These are phyloP conservation scores for Cercospora canescens DNA, from an alignment of 2,329 filamentous ascomycete species.

Conservation along the genomic window DNA sequence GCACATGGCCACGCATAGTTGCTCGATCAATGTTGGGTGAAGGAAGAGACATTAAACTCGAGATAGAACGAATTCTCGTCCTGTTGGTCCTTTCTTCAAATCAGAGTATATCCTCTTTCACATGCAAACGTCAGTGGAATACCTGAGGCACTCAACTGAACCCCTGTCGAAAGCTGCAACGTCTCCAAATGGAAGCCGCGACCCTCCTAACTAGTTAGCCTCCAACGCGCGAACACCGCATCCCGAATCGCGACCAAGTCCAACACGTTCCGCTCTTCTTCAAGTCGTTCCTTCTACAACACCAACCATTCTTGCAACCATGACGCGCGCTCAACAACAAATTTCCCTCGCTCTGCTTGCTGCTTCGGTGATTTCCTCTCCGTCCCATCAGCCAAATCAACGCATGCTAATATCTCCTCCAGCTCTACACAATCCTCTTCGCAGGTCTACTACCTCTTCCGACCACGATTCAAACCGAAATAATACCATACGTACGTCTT, in stretches of 20 bases:
- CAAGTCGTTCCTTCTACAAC: conserved; percentile 18
- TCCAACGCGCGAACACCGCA: not conserved
- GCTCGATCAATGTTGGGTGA: not conserved
- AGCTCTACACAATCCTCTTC: conserved; percentile 89
- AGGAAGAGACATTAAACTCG: not conserved
- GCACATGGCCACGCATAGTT: conserved; percentile 13
- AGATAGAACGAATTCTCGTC: not conserved
- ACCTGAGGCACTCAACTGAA: not conserved
- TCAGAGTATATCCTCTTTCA: not conserved
- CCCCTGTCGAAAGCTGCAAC: conserved; percentile 7
- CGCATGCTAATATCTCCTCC: conserved; percentile 24
- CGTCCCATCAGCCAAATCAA: not conserved
- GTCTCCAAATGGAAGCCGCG: conserved; percentile 7
- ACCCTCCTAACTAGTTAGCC: not conserved
- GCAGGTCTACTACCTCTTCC: conserved; percentile 82
- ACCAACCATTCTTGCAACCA: conserved; percentile 40
- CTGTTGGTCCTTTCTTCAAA: not conserved
- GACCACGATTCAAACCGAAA: conserved; percentile 72
- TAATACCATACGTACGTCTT: conserved; percentile 83
- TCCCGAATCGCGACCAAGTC: not conserved
- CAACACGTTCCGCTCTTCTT: not conserved
- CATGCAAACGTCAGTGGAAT: not conserved
- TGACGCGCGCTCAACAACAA: conserved; percentile 94
- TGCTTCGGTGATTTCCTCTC: conserved; percentile 68
- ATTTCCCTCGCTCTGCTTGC: conserved; percentile 84